Conservation (phyloP, 495 filamentous ascomycete genomes). For the Penicillium bovifimosum region DNA sequence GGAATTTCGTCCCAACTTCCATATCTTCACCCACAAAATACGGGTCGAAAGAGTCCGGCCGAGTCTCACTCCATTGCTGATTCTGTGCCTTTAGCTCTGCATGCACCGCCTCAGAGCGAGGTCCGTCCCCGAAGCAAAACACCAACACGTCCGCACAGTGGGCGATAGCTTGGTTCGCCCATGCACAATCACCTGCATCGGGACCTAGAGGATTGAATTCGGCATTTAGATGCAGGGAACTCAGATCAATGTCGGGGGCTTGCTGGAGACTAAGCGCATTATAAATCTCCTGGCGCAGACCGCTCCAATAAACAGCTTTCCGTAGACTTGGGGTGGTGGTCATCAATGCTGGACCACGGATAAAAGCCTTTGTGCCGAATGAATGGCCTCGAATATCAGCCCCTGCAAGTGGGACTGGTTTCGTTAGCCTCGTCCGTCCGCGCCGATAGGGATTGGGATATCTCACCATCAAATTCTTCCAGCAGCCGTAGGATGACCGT, state of each 20-base stretch:
- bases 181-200: conserved; percentile 18
- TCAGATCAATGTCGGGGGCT: conserved; percentile 22
- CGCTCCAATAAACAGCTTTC: conserved; percentile 26
- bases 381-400: conserved; percentile 24
- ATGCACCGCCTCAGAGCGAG: conserved; percentile 18
- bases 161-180: conserved; percentile 25
- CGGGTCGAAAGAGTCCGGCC: conserved; percentile 21
- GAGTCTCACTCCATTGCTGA: conserved; percentile 17
- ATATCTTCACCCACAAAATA: conserved; percentile 19
- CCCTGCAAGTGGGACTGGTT: conserved; percentile 24
- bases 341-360: conserved; percentile 16
- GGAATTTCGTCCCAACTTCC: conserved; percentile 15
- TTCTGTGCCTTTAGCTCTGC: conserved; percentile 14
- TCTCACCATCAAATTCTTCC: conserved; percentile 55
- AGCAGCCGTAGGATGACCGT: conserved; percentile 56
- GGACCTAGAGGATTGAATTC: conserved; percentile 15
- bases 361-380: conserved; percentile 25
- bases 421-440: background rate
- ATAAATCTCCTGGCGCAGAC: conserved; percentile 24
- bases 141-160: conserved; percentile 24
- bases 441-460: background rate
- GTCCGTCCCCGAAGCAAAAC: conserved; percentile 17
- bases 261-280: conserved; percentile 23
- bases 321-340: conserved; percentile 22
- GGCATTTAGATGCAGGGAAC: conserved; percentile 23